Evolutionary conservation across 2,329 filamentous ascomycete species (phyloP).

Genomic region (Penicillium sp.): DNA sequence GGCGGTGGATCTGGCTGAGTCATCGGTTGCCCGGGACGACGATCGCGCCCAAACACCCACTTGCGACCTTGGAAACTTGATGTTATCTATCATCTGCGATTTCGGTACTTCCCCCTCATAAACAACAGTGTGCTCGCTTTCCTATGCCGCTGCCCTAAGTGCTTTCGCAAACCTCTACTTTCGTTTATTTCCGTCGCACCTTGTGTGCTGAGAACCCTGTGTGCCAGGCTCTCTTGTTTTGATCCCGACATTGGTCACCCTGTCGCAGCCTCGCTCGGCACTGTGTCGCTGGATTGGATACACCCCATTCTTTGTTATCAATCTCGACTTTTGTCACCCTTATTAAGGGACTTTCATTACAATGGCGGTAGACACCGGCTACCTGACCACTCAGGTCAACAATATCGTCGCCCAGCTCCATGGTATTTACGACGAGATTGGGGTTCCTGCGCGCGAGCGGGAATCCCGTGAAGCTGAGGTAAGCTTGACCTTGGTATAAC

Average conservation of each 20-base stretch:
- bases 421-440: conserved; percentile 95
- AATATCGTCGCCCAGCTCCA: conserved; percentile 91
- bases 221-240: conserved; percentile 18
- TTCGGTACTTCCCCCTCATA: conserved; percentile 22
- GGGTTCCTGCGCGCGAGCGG: conserved; percentile 88
- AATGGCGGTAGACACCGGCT: conserved; percentile 78
- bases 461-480: conserved; percentile 88
- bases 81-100: conserved; percentile 26
- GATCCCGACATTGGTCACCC: conserved; percentile 14
- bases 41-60: conserved; percentile 33
- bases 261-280: conserved; percentile 16
- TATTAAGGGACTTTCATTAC: conserved; percentile 10
- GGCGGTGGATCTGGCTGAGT: conserved; percentile 30
- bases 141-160: conserved; percentile 21
- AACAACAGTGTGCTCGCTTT: conserved; percentile 16
- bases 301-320: conserved; percentile 15
- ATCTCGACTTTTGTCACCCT: conserved; percentile 2
- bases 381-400: conserved; percentile 91
- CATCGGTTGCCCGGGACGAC: conserved; percentile 36
- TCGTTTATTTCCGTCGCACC: conserved; percentile 19
- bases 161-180: conserved; percentile 10
- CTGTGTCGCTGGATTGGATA: conserved; percentile 14
- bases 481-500: conserved; percentile 31
- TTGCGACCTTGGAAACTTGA: conserved; percentile 15
- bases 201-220: conserved; percentile 17